phyloP scores from a whole-genome alignment of 495 filamentous ascomycete genomes.

The Amniculicola lignicola region DNA sequence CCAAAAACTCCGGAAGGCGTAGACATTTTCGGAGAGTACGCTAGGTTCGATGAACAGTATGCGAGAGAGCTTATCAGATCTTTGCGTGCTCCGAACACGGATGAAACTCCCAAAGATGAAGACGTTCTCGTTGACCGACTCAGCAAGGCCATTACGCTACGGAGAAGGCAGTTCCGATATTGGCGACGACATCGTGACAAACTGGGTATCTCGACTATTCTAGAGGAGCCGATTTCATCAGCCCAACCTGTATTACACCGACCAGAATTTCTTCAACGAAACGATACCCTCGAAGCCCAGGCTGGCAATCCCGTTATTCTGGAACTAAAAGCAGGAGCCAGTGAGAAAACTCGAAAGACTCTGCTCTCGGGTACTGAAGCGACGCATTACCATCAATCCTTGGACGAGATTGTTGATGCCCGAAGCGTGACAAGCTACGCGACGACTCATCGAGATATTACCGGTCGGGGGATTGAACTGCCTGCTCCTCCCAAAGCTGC shows the following conservation, averaged over 20 bases:
- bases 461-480: slow-evolving; percentile 21
- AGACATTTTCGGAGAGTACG: slow-evolving; percentile 30
- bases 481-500: slow-evolving; percentile 29
- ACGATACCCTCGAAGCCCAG: slow-evolving; percentile 16
- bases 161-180: slow-evolving; percentile 33
- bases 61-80: slow-evolving; percentile 23
- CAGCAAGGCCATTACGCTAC: slow-evolving; percentile 27
- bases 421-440: slow-evolving; percentile 30
- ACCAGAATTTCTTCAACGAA: slow-evolving; percentile 1
- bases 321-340: slow-evolving; percentile 4
- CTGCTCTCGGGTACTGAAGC: slow-evolving; percentile 31
- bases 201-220: slow-evolving; percentile 9
- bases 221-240: slow-evolving; percentile 1
- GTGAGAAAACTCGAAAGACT: slow-evolving; percentile 22
- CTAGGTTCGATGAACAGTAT: slow-evolving; percentile 23
- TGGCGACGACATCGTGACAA: slow-evolving; percentile 33
- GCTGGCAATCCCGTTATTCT: not conserved
- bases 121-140: slow-evolving; percentile 22
- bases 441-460: slow-evolving; percentile 26
- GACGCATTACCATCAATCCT: slow-evolving; percentile 29
- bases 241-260: not conserved
- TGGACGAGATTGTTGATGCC: slow-evolving; percentile 31
- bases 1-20: slow-evolving; percentile 31
- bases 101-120: not conserved
- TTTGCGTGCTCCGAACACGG: slow-evolving; percentile 3